Percentiles rank a stretch among this genome's conserved stretches.
phyloP scores from a whole-genome alignment of 2,329 filamentous ascomycete genomes.

The Penicillium janthinellum region DNA sequence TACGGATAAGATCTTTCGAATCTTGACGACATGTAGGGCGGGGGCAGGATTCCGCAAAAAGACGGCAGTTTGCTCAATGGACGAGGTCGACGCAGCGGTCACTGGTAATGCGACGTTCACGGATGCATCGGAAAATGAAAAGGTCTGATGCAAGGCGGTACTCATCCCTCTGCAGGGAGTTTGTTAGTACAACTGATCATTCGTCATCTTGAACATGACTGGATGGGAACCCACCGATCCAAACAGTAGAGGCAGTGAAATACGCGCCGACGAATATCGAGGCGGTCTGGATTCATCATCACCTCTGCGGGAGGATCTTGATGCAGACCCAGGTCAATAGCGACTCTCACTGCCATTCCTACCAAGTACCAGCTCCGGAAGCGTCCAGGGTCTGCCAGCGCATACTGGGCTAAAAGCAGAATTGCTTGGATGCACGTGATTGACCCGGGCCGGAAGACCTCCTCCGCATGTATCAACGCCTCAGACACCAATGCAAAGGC shows the following conservation, averaged over 20 bases:
- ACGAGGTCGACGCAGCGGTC: slow-evolving; percentile 50
- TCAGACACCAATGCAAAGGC: slow-evolving; percentile 63
- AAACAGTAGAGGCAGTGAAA: slow-evolving; percentile 91
- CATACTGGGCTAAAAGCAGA: slow-evolving; percentile 82
- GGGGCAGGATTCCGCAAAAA: slow-evolving; percentile 65
- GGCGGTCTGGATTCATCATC: slow-evolving; percentile 64
- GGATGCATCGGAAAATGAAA: slow-evolving; percentile 91
- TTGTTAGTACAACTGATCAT: slow-evolving; percentile 8
- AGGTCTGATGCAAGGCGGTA: slow-evolving; percentile 81
- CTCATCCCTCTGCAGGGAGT: slow-evolving; percentile 69
- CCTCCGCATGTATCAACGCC: slow-evolving; percentile 76
- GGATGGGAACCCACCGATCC: slow-evolving; percentile 65
- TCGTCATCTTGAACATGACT: background rate
- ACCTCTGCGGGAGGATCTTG: slow-evolving; percentile 80
- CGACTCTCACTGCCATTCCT: slow-evolving; percentile 82
- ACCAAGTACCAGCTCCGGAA: slow-evolving; percentile 95
- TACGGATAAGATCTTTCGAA: slow-evolving; percentile 81
- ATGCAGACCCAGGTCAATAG: slow-evolving; percentile 88
- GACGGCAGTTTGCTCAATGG: slow-evolving; percentile 43
- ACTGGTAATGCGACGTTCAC: slow-evolving; percentile 76
- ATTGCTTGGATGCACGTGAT: slow-evolving; percentile 85
- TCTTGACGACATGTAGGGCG: slow-evolving; percentile 75
- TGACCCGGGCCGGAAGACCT: slow-evolving; percentile 81
- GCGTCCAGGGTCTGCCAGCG: slow-evolving; percentile 84
- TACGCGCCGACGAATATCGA: slow-evolving; percentile 78